A percentile compares a stretch with the other conserved stretches of the same genome.
These are phyloP conservation scores for Erigeron canadensis DNA, from an alignment of 129 eudicot species.

Conservation along the genomic window DNA sequence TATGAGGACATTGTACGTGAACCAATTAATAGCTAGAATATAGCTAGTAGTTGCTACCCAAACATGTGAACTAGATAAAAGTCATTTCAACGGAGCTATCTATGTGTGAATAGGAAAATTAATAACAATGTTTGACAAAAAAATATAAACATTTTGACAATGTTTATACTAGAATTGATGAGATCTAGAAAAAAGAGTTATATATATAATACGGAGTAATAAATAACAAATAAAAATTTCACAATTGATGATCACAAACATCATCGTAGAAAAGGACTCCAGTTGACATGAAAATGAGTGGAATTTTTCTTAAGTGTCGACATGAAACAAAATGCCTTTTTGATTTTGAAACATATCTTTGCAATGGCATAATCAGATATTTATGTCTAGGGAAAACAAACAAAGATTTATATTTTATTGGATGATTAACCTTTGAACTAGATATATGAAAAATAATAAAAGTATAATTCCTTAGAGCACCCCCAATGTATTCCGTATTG, in stretches of 20 bases:
- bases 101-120: constrained; percentile 28
- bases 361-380: too few species aligned
- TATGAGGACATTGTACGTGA: background rate
- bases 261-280: too few species aligned
- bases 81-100: background rate
- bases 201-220: too few species aligned
- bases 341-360: too few species aligned
- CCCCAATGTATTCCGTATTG: too few species aligned
- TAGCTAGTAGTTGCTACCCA: background rate
- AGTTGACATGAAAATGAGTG: too few species aligned
- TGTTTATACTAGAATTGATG: background rate
- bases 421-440: too few species aligned
- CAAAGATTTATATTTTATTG: too few species aligned
- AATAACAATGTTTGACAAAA: background rate
- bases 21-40: constrained; percentile 2
- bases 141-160: too few species aligned
- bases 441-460: too few species aligned
- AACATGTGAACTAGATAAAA: constrained; percentile 12
- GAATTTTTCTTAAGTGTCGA: background rate
- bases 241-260: constrained; percentile 1
- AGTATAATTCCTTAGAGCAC: too few species aligned
- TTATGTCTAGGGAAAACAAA: too few species aligned
- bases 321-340: constrained; percentile 8
- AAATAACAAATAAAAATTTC: background rate
- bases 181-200: constrained; percentile 1